Conservation (phyloP, 176 grass and related monocot species). For the Avena sativa region DNA sequence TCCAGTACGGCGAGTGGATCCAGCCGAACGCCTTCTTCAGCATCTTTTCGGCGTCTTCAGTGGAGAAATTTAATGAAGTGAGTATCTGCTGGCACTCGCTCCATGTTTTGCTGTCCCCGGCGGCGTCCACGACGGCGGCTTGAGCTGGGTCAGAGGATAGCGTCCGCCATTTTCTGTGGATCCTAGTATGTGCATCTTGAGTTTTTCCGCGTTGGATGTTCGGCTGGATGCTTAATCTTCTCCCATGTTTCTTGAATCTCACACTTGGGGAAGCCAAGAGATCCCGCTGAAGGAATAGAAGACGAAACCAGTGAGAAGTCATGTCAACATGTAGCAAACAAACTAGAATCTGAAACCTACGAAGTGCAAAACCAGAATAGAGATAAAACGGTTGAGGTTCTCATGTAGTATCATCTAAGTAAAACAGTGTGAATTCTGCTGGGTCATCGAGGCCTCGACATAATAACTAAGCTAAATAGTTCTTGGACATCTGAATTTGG, state of each 20-base stretch:
- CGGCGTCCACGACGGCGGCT: conserved; percentile 37
- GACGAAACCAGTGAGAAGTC: neutral
- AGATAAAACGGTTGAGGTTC: neutral
- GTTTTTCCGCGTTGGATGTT: neutral
- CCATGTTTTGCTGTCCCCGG: conserved; percentile 65
- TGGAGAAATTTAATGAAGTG: conserved; percentile 57
- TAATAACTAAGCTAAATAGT: too few species aligned
- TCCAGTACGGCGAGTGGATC: conserved; percentile 89
- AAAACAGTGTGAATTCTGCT: neutral
- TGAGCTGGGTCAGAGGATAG: conserved; percentile 56
- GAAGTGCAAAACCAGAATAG: neutral
- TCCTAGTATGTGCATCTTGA: neutral
- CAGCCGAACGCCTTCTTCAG: conserved; percentile 89
- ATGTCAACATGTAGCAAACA: neutral
- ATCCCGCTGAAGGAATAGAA: conserved; percentile 52
- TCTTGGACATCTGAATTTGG: neutral
- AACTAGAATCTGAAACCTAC: neutral
- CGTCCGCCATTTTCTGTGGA: conserved; percentile 21
- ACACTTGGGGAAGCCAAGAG: conserved; percentile 9
- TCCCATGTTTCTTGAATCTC: conserved; percentile 40
- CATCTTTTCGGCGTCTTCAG: conserved; percentile 64
- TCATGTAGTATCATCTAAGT: neutral
- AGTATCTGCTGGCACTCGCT: conserved; percentile 67
- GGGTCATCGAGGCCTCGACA: too few species aligned
- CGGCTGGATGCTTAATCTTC: conserved; percentile 21